Base-by-base conservation (phyloP, 2,329 filamentous ascomycete genomes). In the Colletotrichum destructivum region DNA sequence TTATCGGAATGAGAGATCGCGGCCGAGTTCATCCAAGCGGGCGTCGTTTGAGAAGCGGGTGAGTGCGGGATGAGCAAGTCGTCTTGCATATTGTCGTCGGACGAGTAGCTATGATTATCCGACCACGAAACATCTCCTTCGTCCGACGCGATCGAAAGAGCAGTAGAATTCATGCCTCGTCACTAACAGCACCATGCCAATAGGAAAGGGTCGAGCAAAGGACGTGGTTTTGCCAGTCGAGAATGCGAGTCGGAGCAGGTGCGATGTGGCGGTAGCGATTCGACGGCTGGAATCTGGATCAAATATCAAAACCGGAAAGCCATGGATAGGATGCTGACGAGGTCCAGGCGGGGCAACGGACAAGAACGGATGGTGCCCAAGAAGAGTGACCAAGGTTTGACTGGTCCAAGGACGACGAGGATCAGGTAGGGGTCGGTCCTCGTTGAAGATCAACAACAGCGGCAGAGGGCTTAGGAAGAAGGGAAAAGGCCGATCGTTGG, bases 81-180 rank as follows among this genome's bases (percentile, higher is more conserved):
- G 55, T 74, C 65, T 78, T 78, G 26, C 81, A 79, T 47, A 69
- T 75, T 80, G 69, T 85, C 84, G 75, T 86, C 84, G 56, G 85
- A 84, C 60, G 83, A 81, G 78, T 84, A 82, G 74, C 82, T 85
- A 76, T 81, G 82, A 75, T 79, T 82, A 75, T 84, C 83, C 68
- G 84, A 82, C 87, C 87, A 88, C 70, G 80, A 75, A 69, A 84
- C 76, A 69, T 83, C 83, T 76, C 81, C 80, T 75, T 83, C 81
- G 77, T 83, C 82, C 69, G 82, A 78, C 74, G 81, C 77, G 73
- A 84, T 80, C 75, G 82, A 78, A 77, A 85, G 79, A 35, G 67
- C 46, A 78, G 82, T 79, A 75, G 77, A 81, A 75, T 88, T 82
- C 87, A 88, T 88, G 76, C 79, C 81, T 83, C 82, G 81, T 83